Percentiles rank a stretch among this genome's conserved stretches.
Evolutionary conservation across 2,329 filamentous ascomycete genomes (phyloP).

Genomic region (Epichloe gansuensis): DNA sequence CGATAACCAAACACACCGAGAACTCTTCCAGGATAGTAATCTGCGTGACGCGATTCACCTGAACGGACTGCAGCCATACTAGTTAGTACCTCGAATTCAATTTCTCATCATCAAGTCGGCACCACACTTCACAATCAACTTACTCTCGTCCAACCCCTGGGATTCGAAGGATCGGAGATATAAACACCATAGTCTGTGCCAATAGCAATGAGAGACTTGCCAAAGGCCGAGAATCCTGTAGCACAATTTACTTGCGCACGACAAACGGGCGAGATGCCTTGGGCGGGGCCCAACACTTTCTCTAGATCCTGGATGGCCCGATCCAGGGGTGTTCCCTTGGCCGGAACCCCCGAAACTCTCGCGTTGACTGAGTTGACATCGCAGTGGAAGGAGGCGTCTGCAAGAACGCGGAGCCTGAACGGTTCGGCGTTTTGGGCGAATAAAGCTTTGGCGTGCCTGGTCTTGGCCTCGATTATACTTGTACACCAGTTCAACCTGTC

Average conservation of each 20-base stretch:
- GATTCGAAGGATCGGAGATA: conserved; percentile 76
- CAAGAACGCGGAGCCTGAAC: conserved; percentile 81
- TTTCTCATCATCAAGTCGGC: too few species aligned
- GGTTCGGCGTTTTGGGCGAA: conserved; percentile 91
- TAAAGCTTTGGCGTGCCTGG: conserved; percentile 75
- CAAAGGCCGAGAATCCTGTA: conserved; percentile 73
- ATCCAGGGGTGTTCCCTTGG: conserved; percentile 84
- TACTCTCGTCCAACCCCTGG: conserved; percentile 82
- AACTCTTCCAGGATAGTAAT: conserved; percentile 94
- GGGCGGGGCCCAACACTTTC: conserved; percentile 55
- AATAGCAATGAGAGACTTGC: conserved; percentile 79
- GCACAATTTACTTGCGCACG: conserved; percentile 84
- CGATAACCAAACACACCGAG: conserved; percentile 78
- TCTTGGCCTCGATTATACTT: conserved; percentile 92
- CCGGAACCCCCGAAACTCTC: conserved; percentile 55
- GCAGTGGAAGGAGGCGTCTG: conserved; percentile 81
- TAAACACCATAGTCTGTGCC: conserved; percentile 93
- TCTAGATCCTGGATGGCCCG: conserved; percentile 84
- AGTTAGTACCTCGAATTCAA: not conserved
- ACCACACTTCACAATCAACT: conserved; percentile 16
- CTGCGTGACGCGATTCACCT: conserved; percentile 68
- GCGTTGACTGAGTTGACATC: conserved; percentile 48
- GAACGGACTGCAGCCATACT: conserved; percentile 49
- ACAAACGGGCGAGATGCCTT: conserved; percentile 65
- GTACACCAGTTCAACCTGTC: conserved; percentile 80